phyloP scores from a whole-genome alignment of 1,284 basidiomycete species.

The Ganoderma sinense region DNA sequence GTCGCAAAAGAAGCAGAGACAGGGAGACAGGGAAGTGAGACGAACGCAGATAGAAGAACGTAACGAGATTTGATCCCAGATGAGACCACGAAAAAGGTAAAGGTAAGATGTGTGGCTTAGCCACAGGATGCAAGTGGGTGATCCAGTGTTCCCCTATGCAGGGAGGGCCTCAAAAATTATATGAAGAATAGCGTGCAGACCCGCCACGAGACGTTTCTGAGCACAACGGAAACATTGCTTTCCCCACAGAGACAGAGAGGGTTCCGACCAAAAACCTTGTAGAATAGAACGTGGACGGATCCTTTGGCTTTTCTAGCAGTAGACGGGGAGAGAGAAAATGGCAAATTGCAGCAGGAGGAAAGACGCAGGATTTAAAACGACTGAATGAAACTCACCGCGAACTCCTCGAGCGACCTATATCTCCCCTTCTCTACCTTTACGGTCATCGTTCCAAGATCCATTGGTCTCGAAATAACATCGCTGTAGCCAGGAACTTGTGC shows the following conservation, averaged over 20 bases:
- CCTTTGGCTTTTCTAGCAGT: not conserved
- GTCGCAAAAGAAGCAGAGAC: not conserved
- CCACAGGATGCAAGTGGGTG: not conserved
- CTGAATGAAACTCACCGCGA: constrained; percentile 59
- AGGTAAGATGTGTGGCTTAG: not conserved
- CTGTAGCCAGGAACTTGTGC: constrained; percentile 73
- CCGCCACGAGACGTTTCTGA: not conserved
- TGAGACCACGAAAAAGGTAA: not conserved
- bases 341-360: not conserved
- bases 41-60: not conserved
- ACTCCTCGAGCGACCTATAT: constrained; percentile 80
- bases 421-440: constrained; percentile 68
- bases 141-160: no score
- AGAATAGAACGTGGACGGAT: no score
- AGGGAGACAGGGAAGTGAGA: not conserved
- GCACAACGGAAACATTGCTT: not conserved
- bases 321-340: not conserved
- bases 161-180: not conserved
- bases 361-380: not conserved
- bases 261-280: not conserved
- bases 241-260: no score
- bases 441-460: constrained; percentile 86
- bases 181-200: no score
- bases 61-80: not conserved
- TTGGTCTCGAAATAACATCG: constrained; percentile 75